These are phyloP conservation scores for Poa pratensis DNA, from an alignment of 176 grass and related monocot genomes.

Conservation along the genomic window DNA sequence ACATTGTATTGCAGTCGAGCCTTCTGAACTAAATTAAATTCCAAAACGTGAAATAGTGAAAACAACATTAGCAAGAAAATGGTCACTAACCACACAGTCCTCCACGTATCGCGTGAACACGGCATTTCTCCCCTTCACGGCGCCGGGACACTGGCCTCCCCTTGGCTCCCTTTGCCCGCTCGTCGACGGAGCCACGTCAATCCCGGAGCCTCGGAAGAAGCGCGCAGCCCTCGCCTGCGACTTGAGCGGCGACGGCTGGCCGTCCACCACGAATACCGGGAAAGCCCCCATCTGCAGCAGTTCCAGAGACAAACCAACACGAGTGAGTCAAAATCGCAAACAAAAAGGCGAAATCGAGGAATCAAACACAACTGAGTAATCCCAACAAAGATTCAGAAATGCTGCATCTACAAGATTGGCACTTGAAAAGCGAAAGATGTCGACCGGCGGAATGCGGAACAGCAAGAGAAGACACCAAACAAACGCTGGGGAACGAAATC, in stretches of 20 bases:
- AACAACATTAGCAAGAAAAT: background rate
- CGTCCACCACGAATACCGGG: constrained; percentile 91
- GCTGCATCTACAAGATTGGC: constrained; percentile 22
- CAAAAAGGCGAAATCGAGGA: background rate
- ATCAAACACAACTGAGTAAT: background rate
- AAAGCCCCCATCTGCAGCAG: constrained; percentile 84
- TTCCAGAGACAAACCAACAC: background rate
- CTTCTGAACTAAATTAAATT: constrained; percentile 9
- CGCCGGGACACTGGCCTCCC: constrained; percentile 22
- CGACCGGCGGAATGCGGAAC: background rate
- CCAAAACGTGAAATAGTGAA: background rate
- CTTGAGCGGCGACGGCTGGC: constrained; percentile 84
- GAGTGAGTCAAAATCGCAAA: background rate
- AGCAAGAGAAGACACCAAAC: background rate
- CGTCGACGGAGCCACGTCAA: constrained; percentile 58
- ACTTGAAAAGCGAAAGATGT: background rate
- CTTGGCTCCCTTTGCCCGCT: constrained; percentile 23
- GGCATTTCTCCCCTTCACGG: constrained; percentile 51
- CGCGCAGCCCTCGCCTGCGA: constrained; percentile 77
- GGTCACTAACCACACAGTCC: constrained; percentile 66
- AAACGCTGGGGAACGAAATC: background rate
- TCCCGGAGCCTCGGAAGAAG: constrained; percentile 73
- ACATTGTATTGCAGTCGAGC: background rate
- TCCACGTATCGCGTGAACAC: constrained; percentile 56
- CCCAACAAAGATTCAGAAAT: background rate